These are phyloP conservation scores for Hansfordia pulvinata DNA, from an alignment of 2,329 filamentous ascomycete genomes.

Conservation along the genomic window DNA sequence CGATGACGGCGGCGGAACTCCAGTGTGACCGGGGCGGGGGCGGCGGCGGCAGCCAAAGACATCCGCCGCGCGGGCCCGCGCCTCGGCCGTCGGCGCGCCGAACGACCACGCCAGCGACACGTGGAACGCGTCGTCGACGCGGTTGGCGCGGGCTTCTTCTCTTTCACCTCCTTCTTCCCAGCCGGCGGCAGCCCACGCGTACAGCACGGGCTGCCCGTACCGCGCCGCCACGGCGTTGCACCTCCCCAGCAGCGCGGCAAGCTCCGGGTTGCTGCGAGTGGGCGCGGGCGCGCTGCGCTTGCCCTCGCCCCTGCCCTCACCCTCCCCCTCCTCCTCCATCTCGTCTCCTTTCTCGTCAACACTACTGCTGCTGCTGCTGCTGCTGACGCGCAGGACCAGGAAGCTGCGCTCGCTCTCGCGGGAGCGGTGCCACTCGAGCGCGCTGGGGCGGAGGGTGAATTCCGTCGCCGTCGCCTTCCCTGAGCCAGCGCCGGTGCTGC, in stretches of 20 bases:
- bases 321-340: slow-evolving; percentile 8
- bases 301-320: not conserved
- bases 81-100: slow-evolving; percentile 30
- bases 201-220: slow-evolving; percentile 60
- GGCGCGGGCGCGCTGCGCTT: slow-evolving; percentile 4
- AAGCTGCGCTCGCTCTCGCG: slow-evolving; percentile 63
- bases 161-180: slow-evolving; percentile 7
- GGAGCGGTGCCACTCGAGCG: slow-evolving; percentile 35
- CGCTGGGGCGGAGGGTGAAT: slow-evolving; percentile 24
- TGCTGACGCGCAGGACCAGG: slow-evolving; percentile 56
- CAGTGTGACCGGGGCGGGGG: not conserved
- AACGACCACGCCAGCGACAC: slow-evolving; percentile 82
- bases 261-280: slow-evolving; percentile 30
- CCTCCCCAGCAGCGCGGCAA: slow-evolving; percentile 48
- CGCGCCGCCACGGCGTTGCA: slow-evolving; percentile 50
- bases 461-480: too few relatives aligned
- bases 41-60: slow-evolving; percentile 9
- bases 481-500: too few relatives aligned
- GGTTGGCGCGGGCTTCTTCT: slow-evolving; percentile 5
- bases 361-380: slow-evolving; percentile 20
- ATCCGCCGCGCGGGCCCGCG: slow-evolving; percentile 21
- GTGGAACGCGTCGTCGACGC: slow-evolving; percentile 54
- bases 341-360: too few relatives aligned
- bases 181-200: slow-evolving; percentile 24
- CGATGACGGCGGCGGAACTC: slow-evolving; percentile 2